Percentiles rank a stretch among this genome's conserved stretches.
Evolutionary conservation across 768 basidiomycete genomes (phyloP).

Genomic region (Serendipita vermifera): DNA sequence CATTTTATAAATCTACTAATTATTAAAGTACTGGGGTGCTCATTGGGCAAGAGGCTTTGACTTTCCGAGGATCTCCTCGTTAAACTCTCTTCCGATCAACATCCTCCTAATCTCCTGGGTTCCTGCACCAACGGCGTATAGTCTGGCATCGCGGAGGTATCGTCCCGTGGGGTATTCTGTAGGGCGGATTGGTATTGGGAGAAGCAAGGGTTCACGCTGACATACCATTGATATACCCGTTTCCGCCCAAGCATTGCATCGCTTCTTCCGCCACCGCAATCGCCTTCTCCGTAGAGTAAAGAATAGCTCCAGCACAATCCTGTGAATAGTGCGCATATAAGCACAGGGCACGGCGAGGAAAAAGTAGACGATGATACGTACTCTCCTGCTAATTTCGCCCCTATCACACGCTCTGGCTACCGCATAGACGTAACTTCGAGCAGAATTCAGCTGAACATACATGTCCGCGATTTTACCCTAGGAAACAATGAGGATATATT

Average conservation of each 20-base stretch:
- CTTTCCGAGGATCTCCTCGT: conserved; percentile 38
- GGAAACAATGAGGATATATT: background rate
- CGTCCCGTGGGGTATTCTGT: conserved; percentile 84
- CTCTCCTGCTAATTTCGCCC: conserved; percentile 62
- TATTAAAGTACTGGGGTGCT: too few relatives aligned
- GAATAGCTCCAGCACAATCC: conserved; percentile 92
- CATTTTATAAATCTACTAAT: too few relatives aligned
- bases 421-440: conserved; percentile 83
- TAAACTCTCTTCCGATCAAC: conserved; percentile 90
- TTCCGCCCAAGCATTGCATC: conserved; percentile 90
- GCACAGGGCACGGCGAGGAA: background rate
- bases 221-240: conserved; percentile 88
- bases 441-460: conserved; percentile 86
- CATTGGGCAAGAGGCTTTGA: too few relatives aligned
- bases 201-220: too few relatives aligned
- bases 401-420: conserved; percentile 81
- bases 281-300: conserved; percentile 86
- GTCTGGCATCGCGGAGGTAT: conserved; percentile 69
- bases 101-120: conserved; percentile 91
- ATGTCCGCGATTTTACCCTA: conserved; percentile 49
- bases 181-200: too few relatives aligned
- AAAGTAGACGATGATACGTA: conserved; percentile 30
- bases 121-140: conserved; percentile 93
- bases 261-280: conserved; percentile 83
- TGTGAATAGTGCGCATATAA: conserved; percentile 22